Evolutionary conservation across 2,329 filamentous ascomycete species (phyloP), one percentile per base, ranked within the genome.

Genomic region (Pezicula carpinea): DNA sequence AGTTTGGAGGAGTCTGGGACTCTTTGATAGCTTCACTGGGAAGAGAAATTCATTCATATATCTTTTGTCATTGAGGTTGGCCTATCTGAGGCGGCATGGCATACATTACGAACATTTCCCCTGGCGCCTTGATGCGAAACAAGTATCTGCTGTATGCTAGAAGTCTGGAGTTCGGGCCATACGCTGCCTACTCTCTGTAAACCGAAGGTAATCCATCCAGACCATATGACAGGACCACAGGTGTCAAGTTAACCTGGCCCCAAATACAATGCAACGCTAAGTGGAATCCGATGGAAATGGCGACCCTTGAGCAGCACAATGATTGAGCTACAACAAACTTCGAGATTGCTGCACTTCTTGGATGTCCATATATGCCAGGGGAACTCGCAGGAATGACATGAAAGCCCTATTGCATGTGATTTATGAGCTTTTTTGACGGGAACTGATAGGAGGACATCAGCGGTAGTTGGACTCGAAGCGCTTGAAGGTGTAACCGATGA

Each of bases 401-500:
- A 18, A 38, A 38, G 26, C 26, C 26, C 26, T 38, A 38, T 38
- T 38, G 17, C 35, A 18, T 19, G 21, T 19, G 35, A 21, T 14
- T 14, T 29, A 21, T 17, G 38, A 39, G 14, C 22, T 14, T 34
- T 44, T 42, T 46, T 31, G n/a, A n/a, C n/a, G n/a, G n/a, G 10
- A 29, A 29, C 26, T 11, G 26, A 29, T 11, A 35, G 15, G 8
- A 14, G 39, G 53, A 53, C 23, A 43, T 71, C 66, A 83, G 60
- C 79, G 75, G 66, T 80, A 83, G 72, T 82, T 83, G 69, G 82
- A 82, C 67, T 85, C 81, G 59, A 99, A 99, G 52, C 93, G 88
- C 81, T 97, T 99, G 76, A 96, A 99, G 7, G 93, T 95, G 69
- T 96, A 95, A 31, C 89, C 89, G 60, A 95, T 93, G 66, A 96